Evolutionary conservation across 2,329 filamentous ascomycete species (phyloP).

Genomic region (Dothidotthia symphoricarpi): DNA sequence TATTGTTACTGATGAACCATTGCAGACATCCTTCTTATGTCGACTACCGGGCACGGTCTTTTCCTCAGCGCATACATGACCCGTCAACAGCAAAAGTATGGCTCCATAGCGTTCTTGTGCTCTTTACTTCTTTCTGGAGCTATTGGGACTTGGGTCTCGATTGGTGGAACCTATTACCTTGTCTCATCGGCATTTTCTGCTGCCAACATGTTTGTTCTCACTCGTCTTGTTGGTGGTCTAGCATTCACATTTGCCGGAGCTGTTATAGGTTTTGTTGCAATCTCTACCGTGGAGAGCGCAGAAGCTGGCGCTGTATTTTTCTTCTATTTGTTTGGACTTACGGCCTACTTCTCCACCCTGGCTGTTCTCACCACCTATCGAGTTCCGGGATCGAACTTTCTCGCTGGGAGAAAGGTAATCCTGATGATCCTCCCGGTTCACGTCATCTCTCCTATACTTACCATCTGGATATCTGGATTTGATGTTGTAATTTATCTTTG

Average conservation of each 20-base stretch:
- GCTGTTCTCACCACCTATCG: constrained; percentile 49
- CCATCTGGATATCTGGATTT: constrained; percentile 52
- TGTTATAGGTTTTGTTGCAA: constrained; percentile 53
- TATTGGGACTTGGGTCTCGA: constrained; percentile 63
- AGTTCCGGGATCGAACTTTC: constrained; percentile 54
- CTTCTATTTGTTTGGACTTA: constrained; percentile 58
- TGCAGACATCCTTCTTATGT: constrained; percentile 57
- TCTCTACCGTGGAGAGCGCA: constrained; percentile 46
- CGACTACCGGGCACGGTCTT: constrained; percentile 59
- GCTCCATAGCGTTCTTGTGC: constrained; percentile 59
- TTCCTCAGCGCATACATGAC: constrained; percentile 61
- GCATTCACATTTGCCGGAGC: constrained; percentile 54
- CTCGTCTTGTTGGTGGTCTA: constrained; percentile 53
- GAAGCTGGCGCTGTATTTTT: constrained; percentile 57
- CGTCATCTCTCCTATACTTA: constrained; percentile 56
- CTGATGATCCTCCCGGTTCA: constrained; percentile 56
- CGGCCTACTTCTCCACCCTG: constrained; percentile 59
- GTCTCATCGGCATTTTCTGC: constrained; percentile 57
- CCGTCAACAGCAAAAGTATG: constrained; percentile 50
- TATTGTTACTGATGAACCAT: constrained; percentile 6
- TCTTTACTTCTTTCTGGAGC: constrained; percentile 60
- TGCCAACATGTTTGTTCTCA: constrained; percentile 56
- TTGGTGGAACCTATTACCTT: constrained; percentile 62
- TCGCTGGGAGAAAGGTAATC: constrained; percentile 58
- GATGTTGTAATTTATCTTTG: constrained; percentile 58